Percentiles rank a stretch among this genome's conserved stretches.
These are phyloP conservation scores for Nannochloropsis gaditana DNA, from an alignment of 108 stramenopile genomes.

Conservation along the genomic window DNA sequence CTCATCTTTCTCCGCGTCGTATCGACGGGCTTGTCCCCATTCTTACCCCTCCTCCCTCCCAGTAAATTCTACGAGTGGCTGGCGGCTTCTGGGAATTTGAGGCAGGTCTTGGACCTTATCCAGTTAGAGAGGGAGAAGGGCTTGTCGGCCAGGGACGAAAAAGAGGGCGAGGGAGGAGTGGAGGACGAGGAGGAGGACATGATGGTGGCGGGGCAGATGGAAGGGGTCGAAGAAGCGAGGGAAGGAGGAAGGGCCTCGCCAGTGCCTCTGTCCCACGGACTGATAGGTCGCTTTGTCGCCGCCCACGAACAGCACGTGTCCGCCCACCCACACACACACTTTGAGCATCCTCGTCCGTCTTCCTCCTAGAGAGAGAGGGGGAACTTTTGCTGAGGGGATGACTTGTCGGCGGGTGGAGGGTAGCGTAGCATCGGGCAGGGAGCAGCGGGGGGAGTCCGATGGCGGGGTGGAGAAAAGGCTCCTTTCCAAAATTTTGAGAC, in stretches of 20 bases:
- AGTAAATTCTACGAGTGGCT: conserved; percentile 73
- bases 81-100: conserved; percentile 76
- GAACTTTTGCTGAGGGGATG: too few relatives aligned
- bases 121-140: conserved; percentile 62
- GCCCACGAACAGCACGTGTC: too few relatives aligned
- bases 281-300: not conserved
- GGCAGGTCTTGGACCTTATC: conserved; percentile 82
- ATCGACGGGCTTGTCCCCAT: not conserved
- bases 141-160: not conserved
- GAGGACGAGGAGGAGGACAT: not conserved
- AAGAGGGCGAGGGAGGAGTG: not conserved
- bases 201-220: not conserved
- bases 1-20: too few relatives aligned
- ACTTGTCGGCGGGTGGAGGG: too few relatives aligned
- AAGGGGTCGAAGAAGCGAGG: not conserved
- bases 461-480: too few relatives aligned
- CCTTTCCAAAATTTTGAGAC: too few relatives aligned
- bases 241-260: not conserved
- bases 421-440: too few relatives aligned
- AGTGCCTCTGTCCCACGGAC: not conserved
- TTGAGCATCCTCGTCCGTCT: too few relatives aligned
- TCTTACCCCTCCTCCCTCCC: not conserved
- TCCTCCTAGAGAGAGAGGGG: too few relatives aligned
- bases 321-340: too few relatives aligned
- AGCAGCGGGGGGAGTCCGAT: too few relatives aligned